phyloP scores from a whole-genome alignment of 106 monocot species.

The Ottelia alismoides region DNA sequence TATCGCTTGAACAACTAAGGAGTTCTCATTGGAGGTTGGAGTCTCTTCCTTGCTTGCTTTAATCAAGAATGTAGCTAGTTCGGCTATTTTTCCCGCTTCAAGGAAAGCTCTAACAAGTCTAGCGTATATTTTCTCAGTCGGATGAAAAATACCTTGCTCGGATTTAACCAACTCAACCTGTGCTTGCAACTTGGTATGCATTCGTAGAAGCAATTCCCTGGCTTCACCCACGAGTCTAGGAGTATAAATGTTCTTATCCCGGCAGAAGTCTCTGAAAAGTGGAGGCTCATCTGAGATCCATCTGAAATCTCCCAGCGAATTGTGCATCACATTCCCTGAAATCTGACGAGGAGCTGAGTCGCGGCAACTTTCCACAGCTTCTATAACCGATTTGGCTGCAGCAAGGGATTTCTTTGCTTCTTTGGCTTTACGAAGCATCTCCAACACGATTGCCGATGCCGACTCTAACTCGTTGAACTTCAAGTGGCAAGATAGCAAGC shows the following conservation, averaged over 20 bases:
- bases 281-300: slow-evolving; percentile 25
- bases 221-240: slow-evolving; percentile 48
- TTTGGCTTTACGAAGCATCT: slow-evolving; percentile 69
- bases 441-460: slow-evolving; percentile 53
- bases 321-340: slow-evolving; percentile 1
- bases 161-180: slow-evolving; percentile 55
- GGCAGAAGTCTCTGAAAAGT: slow-evolving; percentile 45
- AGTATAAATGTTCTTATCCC: slow-evolving; percentile 43
- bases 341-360: slow-evolving; percentile 2
- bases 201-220: slow-evolving; percentile 30
- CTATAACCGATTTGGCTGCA: slow-evolving; percentile 49
- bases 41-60: slow-evolving; percentile 59
- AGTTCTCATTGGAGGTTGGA: slow-evolving; percentile 57
- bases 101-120: slow-evolving; percentile 74
- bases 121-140: slow-evolving; percentile 83
- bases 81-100: slow-evolving; percentile 47
- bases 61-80: slow-evolving; percentile 62
- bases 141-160: slow-evolving; percentile 78
- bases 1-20: slow-evolving; percentile 66
- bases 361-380: slow-evolving; percentile 28
- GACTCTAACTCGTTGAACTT: slow-evolving; percentile 65
- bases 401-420: slow-evolving; percentile 61
- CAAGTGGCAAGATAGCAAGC: slow-evolving; percentile 75
- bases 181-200: slow-evolving; percentile 42
- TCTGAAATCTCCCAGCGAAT: background rate